Percentiles rank a stretch among this genome's conserved stretches.
Evolutionary conservation across 2,329 filamentous ascomycete genomes (phyloP).

Genomic region (Mycocentrospora acerina): DNA sequence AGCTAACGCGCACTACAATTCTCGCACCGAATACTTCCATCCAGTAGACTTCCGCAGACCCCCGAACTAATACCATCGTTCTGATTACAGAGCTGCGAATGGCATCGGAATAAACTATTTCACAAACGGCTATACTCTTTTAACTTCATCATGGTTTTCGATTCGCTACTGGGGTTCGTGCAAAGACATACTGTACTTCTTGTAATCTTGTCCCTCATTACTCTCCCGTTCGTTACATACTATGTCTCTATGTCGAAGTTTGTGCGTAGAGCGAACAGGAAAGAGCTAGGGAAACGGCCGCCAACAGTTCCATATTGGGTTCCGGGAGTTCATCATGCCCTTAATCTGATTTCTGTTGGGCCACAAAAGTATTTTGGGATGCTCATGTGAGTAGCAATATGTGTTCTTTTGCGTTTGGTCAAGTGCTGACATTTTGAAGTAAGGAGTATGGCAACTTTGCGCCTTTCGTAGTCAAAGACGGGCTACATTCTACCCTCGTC

Average conservation of each 20-base stretch:
- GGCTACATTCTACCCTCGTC: conserved; percentile 18
- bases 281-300: conserved; percentile 12
- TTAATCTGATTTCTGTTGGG: conserved; percentile 19
- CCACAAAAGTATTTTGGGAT: conserved; percentile 25
- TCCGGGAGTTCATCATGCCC: conserved; percentile 22
- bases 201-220: conserved; percentile 1
- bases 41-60: no score
- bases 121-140: no score
- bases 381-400: conserved; percentile 18
- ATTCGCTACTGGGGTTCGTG: not conserved
- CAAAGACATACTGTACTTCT: not conserved
- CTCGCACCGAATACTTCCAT: no score
- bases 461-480: conserved; percentile 26
- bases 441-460: conserved; percentile 24
- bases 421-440: conserved; percentile 6
- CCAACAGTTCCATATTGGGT: conserved; percentile 26
- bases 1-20: no score
- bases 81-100: no score
- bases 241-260: conserved; percentile 22
- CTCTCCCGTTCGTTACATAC: conserved; percentile 23
- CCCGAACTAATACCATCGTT: no score
- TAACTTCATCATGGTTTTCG: not conserved
- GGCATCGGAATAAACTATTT: no score
- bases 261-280: conserved; percentile 15
- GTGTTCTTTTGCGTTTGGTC: not conserved